phyloP scores from a whole-genome alignment of 2,329 filamentous ascomycete genomes.

The Aureobasidium uvarum region DNA sequence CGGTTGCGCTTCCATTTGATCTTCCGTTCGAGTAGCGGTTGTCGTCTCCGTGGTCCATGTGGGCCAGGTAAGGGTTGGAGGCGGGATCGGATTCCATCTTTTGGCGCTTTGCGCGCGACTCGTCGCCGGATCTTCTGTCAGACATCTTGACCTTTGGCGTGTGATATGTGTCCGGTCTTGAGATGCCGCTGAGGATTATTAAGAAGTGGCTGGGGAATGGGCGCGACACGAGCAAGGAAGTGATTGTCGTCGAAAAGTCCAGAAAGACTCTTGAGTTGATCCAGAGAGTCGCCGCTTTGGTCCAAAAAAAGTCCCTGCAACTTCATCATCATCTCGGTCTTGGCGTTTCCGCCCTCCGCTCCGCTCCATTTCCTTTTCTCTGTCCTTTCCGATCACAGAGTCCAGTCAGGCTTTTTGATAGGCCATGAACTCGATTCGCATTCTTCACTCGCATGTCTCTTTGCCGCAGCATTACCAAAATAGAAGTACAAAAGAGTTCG shows the following conservation, averaged over 20 bases:
- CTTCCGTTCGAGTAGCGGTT: slow-evolving; percentile 36
- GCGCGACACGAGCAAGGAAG: background rate
- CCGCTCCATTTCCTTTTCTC: background rate
- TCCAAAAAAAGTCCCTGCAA: slow-evolving; percentile 26
- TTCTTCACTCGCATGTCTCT: background rate
- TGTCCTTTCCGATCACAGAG: background rate
- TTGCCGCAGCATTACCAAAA: background rate
- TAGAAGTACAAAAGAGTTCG: background rate
- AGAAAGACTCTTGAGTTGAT: background rate
- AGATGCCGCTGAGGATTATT: background rate
- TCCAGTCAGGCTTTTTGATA: background rate
- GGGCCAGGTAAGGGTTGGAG: slow-evolving; percentile 85
- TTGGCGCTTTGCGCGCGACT: slow-evolving; percentile 54
- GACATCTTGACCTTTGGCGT: slow-evolving; percentile 46
- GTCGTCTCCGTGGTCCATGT: slow-evolving; percentile 64
- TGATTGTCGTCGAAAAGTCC: slow-evolving; percentile 12
- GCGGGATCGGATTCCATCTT: slow-evolving; percentile 56
- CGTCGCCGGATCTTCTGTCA: slow-evolving; percentile 55
- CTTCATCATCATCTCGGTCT: slow-evolving; percentile 11
- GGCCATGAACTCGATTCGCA: background rate
- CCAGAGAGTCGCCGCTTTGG: slow-evolving; percentile 20
- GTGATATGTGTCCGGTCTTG: background rate
- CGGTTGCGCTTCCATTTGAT: slow-evolving; percentile 33
- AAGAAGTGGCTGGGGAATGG: background rate
- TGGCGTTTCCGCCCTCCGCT: slow-evolving; percentile 7